A percentile compares a stretch with the other conserved stretches of the same genome.
These are phyloP conservation scores for Arabis hirsuta DNA, from an alignment of 345 rosid genomes.

Conservation along the genomic window DNA sequence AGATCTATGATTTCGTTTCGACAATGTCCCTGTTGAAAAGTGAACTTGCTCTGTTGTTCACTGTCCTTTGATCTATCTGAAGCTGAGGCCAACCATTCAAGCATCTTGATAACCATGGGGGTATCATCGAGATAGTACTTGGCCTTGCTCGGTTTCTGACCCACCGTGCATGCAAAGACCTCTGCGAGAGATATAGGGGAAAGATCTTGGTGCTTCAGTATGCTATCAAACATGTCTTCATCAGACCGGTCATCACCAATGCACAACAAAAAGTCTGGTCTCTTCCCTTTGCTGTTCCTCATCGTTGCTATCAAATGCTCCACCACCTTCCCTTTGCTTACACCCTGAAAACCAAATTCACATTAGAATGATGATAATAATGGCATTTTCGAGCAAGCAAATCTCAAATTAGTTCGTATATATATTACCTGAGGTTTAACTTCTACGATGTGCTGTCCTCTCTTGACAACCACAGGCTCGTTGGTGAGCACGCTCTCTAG, in stretches of 20 bases:
- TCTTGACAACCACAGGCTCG: constrained; percentile 86
- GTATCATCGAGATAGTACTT: constrained; percentile 79
- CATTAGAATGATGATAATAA: constrained; percentile 10
- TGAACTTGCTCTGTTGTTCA: constrained; percentile 32
- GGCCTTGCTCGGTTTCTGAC: constrained; percentile 92
- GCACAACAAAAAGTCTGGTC: constrained; percentile 75
- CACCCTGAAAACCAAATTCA: constrained; percentile 52
- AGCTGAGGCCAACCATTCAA: constrained; percentile 55
- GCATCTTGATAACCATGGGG: constrained; percentile 60
- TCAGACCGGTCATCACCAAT: constrained; percentile 85
- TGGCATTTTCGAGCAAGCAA: background rate
- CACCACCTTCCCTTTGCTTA: constrained; percentile 76
- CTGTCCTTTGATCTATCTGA: constrained; percentile 35
- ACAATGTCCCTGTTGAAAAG: constrained; percentile 37
- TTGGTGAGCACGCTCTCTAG: constrained; percentile 82
- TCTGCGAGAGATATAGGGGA: constrained; percentile 50
- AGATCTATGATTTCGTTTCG: constrained; percentile 35
- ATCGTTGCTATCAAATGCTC: constrained; percentile 63
- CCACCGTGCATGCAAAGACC: constrained; percentile 80
- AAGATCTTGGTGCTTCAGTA: constrained; percentile 50
- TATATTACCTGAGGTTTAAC: constrained; percentile 88
- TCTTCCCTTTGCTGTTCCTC: constrained; percentile 49
- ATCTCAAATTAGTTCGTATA: background rate
- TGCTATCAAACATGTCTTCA: constrained; percentile 87
- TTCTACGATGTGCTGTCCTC: constrained; percentile 82